Conservation (phyloP, 768 basidiomycete genomes). For the Neoboletus subvelutipes region DNA sequence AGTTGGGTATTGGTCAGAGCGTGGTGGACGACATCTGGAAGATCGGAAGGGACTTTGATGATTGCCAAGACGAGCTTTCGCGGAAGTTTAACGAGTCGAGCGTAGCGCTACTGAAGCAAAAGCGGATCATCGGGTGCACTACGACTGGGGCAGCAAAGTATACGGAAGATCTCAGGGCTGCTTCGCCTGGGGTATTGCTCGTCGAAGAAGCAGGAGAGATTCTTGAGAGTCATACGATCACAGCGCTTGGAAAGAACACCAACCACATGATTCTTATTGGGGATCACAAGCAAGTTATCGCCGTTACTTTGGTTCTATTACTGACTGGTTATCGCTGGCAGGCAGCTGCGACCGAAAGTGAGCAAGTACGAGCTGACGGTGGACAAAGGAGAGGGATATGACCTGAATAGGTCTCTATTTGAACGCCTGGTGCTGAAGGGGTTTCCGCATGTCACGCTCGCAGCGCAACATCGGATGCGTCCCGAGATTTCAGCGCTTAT, state of each 20-base stretch:
- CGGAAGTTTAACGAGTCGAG: slow-evolving; percentile 37
- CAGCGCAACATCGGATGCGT: slow-evolving; percentile 68
- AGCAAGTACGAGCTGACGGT: slow-evolving; percentile 63
- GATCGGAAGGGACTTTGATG: slow-evolving; percentile 40
- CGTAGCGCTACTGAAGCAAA: slow-evolving; percentile 37
- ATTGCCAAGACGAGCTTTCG: slow-evolving; percentile 34
- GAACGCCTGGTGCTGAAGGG: slow-evolving; percentile 63
- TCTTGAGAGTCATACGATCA: slow-evolving; percentile 63
- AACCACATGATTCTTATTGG: slow-evolving; percentile 65
- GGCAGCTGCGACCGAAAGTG: slow-evolving; percentile 73
- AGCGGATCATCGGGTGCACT: slow-evolving; percentile 64
- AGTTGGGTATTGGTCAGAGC: slow-evolving; percentile 34
- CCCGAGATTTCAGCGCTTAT: slow-evolving; percentile 68
- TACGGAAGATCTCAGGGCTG: slow-evolving; percentile 43
- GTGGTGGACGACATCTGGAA: slow-evolving; percentile 35
- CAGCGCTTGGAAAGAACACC: slow-evolving; percentile 47
- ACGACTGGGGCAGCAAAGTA: slow-evolving; percentile 71
- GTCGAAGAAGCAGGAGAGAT: slow-evolving; percentile 78
- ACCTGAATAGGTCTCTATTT: slow-evolving; percentile 66
- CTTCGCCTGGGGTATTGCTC: slow-evolving; percentile 51
- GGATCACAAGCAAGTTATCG: slow-evolving; percentile 63
- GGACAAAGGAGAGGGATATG: slow-evolving; percentile 66
- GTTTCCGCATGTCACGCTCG: slow-evolving; percentile 60
- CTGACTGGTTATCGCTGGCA: slow-evolving; percentile 21
- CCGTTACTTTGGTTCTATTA: not conserved